Conservation (phyloP, 2,329 filamentous ascomycete genomes). For the Monosporascus sp. region DNA sequence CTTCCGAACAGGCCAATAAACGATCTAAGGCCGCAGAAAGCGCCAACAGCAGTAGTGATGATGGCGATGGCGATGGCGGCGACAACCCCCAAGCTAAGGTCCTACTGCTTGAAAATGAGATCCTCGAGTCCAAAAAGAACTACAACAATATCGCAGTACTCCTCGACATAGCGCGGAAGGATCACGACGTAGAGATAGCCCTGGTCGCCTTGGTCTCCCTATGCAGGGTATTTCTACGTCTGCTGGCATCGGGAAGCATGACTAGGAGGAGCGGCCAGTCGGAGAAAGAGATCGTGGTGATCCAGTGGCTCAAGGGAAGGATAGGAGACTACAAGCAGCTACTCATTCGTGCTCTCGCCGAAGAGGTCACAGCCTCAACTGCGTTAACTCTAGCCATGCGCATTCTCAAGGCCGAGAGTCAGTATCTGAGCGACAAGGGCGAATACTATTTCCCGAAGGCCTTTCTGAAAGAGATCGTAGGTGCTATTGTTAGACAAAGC, state of each 20-base stretch:
- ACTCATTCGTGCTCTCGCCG: slow-evolving; percentile 56
- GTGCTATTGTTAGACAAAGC: slow-evolving; percentile 52
- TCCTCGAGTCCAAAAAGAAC: slow-evolving; percentile 79
- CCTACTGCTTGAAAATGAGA: slow-evolving; percentile 69
- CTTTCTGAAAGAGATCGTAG: slow-evolving; percentile 61
- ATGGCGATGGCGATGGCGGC: slow-evolving; percentile 30
- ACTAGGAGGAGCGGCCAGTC: slow-evolving; percentile 57
- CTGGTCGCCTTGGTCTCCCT: slow-evolving; percentile 72
- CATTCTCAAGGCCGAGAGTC: slow-evolving; percentile 72
- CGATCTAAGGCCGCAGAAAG: slow-evolving; percentile 42
- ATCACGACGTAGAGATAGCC: slow-evolving; percentile 48
- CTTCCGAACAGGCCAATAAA: slow-evolving; percentile 43
- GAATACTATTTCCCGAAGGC: slow-evolving; percentile 64
- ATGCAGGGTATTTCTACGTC: slow-evolving; percentile 77
- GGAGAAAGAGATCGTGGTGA: slow-evolving; percentile 69
- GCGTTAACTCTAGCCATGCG: slow-evolving; percentile 78
- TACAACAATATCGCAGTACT: slow-evolving; percentile 85
- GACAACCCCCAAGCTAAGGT: slow-evolving; percentile 60
- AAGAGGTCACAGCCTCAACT: slow-evolving; percentile 60
- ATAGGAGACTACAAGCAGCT: slow-evolving; percentile 64
- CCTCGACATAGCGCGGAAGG: slow-evolving; percentile 51
- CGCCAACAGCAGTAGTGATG: slow-evolving; percentile 39
- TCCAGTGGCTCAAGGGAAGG: slow-evolving; percentile 72
- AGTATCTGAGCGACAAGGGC: slow-evolving; percentile 52
- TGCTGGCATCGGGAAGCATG: slow-evolving; percentile 70